Evolutionary conservation across 371 early-diverging fungal species (phyloP).

Genomic region (Mucor sp.): DNA sequence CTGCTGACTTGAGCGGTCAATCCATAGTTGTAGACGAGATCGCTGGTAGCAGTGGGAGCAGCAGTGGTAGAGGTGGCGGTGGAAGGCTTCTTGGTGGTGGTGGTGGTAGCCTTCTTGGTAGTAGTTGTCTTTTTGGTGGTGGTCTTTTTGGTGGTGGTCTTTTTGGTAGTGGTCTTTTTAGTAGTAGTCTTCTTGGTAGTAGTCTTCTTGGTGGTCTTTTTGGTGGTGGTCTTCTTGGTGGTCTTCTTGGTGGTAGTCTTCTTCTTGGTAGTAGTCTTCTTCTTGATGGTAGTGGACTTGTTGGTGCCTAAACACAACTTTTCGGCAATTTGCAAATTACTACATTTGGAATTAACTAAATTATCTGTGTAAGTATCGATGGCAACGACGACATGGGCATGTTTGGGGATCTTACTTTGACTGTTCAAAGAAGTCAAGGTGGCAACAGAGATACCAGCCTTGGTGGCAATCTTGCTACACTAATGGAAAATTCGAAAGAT

Average conservation of each 20-base stretch:
- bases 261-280: slow-evolving; percentile 7
- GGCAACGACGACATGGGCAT: not conserved
- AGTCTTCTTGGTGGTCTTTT: slow-evolving; percentile 1
- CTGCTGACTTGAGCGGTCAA: slow-evolving; percentile 27
- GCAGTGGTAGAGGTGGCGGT: slow-evolving; percentile 7
- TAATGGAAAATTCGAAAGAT: slow-evolving; percentile 6
- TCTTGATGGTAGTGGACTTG: not conserved
- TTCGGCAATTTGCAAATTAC: slow-evolving; percentile 24
- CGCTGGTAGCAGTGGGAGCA: slow-evolving; percentile 3
- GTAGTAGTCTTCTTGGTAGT: slow-evolving; percentile 6
- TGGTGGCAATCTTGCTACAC: slow-evolving; percentile 20
- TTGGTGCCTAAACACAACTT: slow-evolving; percentile 19
- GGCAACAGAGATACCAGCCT: not conserved
- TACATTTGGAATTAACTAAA: slow-evolving; percentile 26
- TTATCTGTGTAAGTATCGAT: not conserved
- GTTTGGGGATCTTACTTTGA: not conserved
- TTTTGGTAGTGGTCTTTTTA: slow-evolving; percentile 2
- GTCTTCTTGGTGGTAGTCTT: slow-evolving; percentile 7
- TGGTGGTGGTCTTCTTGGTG: not conserved
- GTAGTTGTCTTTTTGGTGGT: slow-evolving; percentile 12
- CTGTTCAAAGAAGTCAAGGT: slow-evolving; percentile 4
- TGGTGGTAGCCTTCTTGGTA: slow-evolving; percentile 21
- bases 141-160: slow-evolving; percentile 6
- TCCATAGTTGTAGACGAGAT: slow-evolving; percentile 8
- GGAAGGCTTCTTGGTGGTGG: slow-evolving; percentile 7